Conservation (phyloP, 2,329 filamentous ascomycete genomes). For the Blastomyces parvus region DNA sequence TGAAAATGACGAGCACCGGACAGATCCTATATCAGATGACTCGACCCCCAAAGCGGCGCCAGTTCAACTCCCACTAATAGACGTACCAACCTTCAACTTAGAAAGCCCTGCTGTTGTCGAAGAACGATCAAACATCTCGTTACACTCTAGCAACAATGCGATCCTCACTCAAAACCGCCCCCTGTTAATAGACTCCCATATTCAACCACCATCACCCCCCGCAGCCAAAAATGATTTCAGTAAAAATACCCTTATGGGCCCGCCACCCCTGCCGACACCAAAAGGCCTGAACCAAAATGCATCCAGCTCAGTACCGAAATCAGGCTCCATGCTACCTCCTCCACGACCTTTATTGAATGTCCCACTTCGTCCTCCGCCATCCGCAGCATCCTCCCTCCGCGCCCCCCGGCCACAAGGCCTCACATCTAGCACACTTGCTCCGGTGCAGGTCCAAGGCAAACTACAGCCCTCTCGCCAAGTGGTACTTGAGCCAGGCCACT, state of each 20-base stretch:
- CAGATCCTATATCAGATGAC: constrained; percentile 10
- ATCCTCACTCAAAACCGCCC: constrained; percentile 12
- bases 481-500: constrained; percentile 78
- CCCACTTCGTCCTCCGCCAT: constrained; percentile 35
- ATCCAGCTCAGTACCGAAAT: constrained; percentile 12
- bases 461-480: constrained; percentile 48
- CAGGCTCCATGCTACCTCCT: constrained; percentile 17
- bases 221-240: neutral
- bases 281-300: constrained; percentile 14
- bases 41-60: constrained; percentile 3
- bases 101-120: neutral
- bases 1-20: neutral
- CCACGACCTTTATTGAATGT: constrained; percentile 23
- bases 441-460: constrained; percentile 35
- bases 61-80: neutral
- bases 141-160: neutral
- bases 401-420: constrained; percentile 34
- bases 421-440: constrained; percentile 34
- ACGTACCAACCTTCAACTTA: constrained; percentile 1
- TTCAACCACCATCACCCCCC: neutral
- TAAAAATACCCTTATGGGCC: constrained; percentile 13
- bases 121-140: neutral
- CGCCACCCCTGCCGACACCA: constrained; percentile 19
- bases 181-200: constrained; percentile 3
- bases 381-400: constrained; percentile 36